phyloP scores from a whole-genome alignment of 441 rosid species.

The Erysimum cheiri region DNA sequence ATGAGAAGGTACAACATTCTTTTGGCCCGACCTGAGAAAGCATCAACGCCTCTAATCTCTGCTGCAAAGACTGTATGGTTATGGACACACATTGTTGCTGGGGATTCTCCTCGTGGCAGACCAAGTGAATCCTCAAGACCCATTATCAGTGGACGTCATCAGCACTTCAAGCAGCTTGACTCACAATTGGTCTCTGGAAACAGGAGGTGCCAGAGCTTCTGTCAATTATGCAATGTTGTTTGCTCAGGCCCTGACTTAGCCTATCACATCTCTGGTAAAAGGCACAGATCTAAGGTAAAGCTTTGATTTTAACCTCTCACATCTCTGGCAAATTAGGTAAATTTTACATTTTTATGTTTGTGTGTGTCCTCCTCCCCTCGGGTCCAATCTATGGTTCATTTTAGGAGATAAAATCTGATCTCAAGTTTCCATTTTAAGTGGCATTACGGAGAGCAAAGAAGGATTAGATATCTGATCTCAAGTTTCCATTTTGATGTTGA shows the following conservation, averaged over 20 bases:
- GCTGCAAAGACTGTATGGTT: constrained; percentile 84
- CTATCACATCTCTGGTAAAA: constrained; percentile 21
- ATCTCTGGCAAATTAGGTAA: too few species aligned
- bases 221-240: constrained; percentile 45
- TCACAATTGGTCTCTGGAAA: constrained; percentile 29
- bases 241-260: constrained; percentile 41
- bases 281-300: constrained; percentile 19
- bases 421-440: too few species aligned
- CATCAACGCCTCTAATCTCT: constrained; percentile 61
- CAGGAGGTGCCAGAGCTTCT: constrained; percentile 33
- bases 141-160: neutral
- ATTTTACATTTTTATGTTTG: too few species aligned
- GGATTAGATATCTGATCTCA: too few species aligned
- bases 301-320: constrained; percentile 4
- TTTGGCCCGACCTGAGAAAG: constrained; percentile 70
- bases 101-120: neutral
- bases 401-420: too few species aligned
- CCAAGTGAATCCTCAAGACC: neutral
- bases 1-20: constrained; percentile 82
- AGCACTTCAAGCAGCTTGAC: neutral
- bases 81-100: constrained; percentile 50
- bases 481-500: too few species aligned
- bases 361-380: neutral
- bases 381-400: too few species aligned
- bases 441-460: neutral